These are phyloP conservation scores for Helminthosporium solani DNA, from an alignment of 2,329 filamentous ascomycete species.

Conservation along the genomic window DNA sequence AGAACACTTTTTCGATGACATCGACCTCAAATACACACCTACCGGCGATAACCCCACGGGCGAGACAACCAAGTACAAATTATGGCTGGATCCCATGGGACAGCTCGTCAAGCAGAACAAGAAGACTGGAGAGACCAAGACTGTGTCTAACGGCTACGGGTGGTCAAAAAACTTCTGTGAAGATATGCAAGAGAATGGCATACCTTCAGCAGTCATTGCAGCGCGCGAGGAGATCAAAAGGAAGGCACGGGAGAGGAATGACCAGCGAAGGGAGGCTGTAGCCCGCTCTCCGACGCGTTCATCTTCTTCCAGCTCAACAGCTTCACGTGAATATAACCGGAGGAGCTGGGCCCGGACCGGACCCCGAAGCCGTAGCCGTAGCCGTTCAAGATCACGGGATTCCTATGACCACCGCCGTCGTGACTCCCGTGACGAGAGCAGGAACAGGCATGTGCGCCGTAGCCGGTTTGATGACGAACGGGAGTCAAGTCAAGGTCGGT, in stretches of 20 bases:
- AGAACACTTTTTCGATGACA: conserved; percentile 65
- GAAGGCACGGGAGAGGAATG: neutral
- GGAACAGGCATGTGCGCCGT: conserved; percentile 10
- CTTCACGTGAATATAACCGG: conserved; percentile 5
- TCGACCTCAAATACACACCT: conserved; percentile 51
- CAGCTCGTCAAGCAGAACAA: conserved; percentile 66
- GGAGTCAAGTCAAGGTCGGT: conserved; percentile 11
- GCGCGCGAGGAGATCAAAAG: conserved; percentile 17
- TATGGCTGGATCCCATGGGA: conserved; percentile 67
- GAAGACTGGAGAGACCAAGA: conserved; percentile 63
- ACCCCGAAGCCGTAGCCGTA: neutral
- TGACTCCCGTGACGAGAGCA: conserved; percentile 12
- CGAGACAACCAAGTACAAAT: conserved; percentile 47
- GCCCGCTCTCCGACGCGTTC: neutral
- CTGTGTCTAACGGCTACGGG: conserved; percentile 79
- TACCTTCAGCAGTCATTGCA: conserved; percentile 25
- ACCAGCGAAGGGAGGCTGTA: neutral
- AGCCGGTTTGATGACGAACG: conserved; percentile 9
- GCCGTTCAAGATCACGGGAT: conserved; percentile 1
- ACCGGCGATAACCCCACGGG: conserved; percentile 42
- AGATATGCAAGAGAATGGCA: conserved; percentile 64
- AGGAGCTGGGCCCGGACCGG: too few species aligned
- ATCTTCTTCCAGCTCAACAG: conserved; percentile 10
- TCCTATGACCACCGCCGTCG: conserved; percentile 11
- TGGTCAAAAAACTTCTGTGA: conserved; percentile 81